Conservation (phyloP, 176 grass and related monocot species). For the Urochloa ruziziensis region DNA sequence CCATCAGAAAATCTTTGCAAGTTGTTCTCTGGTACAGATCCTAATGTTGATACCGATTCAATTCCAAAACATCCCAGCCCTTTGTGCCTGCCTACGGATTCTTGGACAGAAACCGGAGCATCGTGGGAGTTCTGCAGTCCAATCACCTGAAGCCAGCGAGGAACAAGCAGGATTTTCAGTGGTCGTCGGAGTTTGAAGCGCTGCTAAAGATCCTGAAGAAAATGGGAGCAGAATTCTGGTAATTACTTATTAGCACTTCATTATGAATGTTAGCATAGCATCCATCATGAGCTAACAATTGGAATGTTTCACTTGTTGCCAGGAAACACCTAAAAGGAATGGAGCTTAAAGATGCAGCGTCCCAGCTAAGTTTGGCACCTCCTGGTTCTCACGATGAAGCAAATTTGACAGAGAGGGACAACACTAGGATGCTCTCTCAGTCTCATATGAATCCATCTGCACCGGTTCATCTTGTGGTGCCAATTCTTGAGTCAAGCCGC, state of each 20-base stretch:
- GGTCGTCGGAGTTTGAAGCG: neutral
- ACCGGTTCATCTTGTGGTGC: neutral
- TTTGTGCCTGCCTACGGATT: neutral
- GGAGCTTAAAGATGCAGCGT: neutral
- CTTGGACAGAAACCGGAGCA: neutral
- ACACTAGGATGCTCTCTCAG: neutral
- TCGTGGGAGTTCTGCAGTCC: neutral
- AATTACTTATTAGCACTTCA: neutral
- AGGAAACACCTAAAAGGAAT: neutral
- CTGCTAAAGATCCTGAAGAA: neutral
- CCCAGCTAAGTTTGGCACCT: neutral
- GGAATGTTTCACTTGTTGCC: neutral
- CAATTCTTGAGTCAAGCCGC: neutral
- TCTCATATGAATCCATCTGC: neutral
- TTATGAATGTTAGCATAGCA: neutral
- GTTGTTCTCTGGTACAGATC: neutral
- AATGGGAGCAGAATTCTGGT: neutral
- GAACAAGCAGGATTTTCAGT: constrained; percentile 18
- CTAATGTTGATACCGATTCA: neutral
- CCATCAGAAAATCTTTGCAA: neutral
- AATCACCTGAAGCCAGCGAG: neutral
- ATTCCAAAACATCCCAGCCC: constrained; percentile 15
- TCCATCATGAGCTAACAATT: neutral
- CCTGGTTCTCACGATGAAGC: neutral
- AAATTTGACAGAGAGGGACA: neutral